Evolutionary conservation across 1,139 yeast genomes (phyloP).

Genomic region (Maudiozyma humilis): DNA sequence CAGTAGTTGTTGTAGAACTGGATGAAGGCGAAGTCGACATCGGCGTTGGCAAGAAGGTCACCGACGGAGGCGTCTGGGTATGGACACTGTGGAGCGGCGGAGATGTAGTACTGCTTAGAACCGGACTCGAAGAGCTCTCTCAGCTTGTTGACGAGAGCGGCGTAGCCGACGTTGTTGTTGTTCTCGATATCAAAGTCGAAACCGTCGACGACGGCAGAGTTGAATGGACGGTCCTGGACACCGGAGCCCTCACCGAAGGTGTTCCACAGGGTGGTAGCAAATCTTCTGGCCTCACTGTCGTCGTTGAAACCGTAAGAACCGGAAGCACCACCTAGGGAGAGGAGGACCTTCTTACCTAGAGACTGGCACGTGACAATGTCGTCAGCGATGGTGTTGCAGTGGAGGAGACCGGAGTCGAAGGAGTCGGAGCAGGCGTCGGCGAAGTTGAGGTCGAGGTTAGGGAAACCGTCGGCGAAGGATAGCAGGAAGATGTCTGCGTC

Average conservation of each 20-base stretch:
- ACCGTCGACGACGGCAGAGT: slow-evolving; percentile 58
- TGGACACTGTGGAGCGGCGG: slow-evolving; percentile 95
- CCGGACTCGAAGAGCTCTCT: slow-evolving; percentile 50
- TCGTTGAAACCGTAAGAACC: slow-evolving; percentile 68
- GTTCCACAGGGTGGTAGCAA: slow-evolving; percentile 77
- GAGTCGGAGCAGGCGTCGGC: slow-evolving; percentile 56
- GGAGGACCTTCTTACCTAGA: slow-evolving; percentile 64
- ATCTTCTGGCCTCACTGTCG: slow-evolving; percentile 54
- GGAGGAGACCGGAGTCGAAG: slow-evolving; percentile 41
- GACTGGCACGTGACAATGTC: slow-evolving; percentile 81
- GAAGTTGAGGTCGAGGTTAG: slow-evolving; percentile 53
- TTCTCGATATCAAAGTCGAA: slow-evolving; percentile 67
- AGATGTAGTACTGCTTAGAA: slow-evolving; percentile 60
- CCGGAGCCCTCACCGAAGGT: slow-evolving; percentile 80
- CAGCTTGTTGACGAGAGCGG: slow-evolving; percentile 53
- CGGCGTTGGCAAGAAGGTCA: slow-evolving; percentile 49
- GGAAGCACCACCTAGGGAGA: slow-evolving; percentile 82
- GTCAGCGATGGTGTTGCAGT: slow-evolving; percentile 56
- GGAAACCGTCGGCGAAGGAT: slow-evolving; percentile 62
- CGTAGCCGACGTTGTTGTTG: slow-evolving; percentile 46
- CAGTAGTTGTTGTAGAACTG: slow-evolving; percentile 94
- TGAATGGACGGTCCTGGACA: slow-evolving; percentile 64
- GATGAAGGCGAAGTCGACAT: slow-evolving; percentile 77
- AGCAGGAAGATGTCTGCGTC: slow-evolving; percentile 65
- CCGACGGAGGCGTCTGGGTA: slow-evolving; percentile 86